These are phyloP conservation scores for Pichia sp. DNA, from an alignment of 1,139 yeast species.

Conservation along the genomic window DNA sequence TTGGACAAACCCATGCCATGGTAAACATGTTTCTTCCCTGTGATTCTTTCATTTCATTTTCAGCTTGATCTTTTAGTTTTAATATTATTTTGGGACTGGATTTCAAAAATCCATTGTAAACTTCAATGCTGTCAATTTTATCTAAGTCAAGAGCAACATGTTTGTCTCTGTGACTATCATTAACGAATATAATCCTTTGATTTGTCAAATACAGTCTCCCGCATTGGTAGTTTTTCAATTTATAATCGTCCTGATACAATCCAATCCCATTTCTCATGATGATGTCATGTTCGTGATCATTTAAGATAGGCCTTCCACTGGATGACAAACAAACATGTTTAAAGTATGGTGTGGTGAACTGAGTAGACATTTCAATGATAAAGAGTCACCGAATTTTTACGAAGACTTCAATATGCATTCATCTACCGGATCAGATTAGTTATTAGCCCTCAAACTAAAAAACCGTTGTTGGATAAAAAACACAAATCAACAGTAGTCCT, in stretches of 20 bases:
- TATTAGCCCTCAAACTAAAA: no score
- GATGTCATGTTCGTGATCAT: conserved; percentile 39
- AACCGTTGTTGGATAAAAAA: no score
- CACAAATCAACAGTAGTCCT: no score
- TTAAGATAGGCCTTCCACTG: conserved; percentile 45
- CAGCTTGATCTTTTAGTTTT: conserved; percentile 13
- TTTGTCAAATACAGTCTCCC: conserved; percentile 80
- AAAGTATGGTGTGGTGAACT: conserved; percentile 33
- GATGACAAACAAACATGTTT: conserved; percentile 34
- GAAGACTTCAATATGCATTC: no score
- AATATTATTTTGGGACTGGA: conserved; percentile 70
- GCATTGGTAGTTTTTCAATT: conserved; percentile 58
- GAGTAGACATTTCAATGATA: conserved; percentile 8
- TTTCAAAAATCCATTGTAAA: conserved; percentile 61
- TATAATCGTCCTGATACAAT: conserved; percentile 64
- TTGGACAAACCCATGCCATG: conserved; percentile 69
- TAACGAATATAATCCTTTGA: conserved; percentile 68
- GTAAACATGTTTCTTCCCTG: not conserved
- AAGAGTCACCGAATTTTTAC: not conserved
- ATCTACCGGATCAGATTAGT: no score
- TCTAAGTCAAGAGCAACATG: conserved; percentile 51
- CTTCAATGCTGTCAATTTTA: conserved; percentile 42
- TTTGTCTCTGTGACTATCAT: conserved; percentile 33
- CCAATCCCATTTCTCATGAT: conserved; percentile 57
- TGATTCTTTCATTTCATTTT: not conserved